Evolutionary conservation across 768 basidiomycete species (phyloP), one percentile per base, ranked within the genome.

Genomic region (Pholiota molesta): DNA sequence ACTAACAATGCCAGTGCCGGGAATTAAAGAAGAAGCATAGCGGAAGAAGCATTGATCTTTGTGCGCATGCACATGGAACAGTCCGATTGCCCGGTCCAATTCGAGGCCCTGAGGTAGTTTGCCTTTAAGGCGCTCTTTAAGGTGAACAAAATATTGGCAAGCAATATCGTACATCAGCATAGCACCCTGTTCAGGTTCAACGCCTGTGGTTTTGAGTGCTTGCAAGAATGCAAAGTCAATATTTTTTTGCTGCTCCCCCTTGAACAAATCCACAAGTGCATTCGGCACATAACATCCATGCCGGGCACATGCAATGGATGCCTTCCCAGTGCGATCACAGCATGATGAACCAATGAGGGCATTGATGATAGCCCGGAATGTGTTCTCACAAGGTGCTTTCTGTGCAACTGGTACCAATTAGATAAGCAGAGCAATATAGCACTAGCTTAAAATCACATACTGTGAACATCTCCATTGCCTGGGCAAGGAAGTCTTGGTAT

Each of bases 61-160:
- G 55, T 74, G 71, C 0, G 65, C 71, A 57, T 73, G 71, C 0
- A 73, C 62, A 49, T 74, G 70, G 60, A 69, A 73, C 0, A 70
- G 58, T 0, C 71, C 68, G 16, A 72, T 71, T 1, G 63, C 63
- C 0, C 31, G 45, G 0, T 60, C 39, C 0, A 73, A 39, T 1
- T 58, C 29, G 0, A 66, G 0, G 1, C 33, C 40, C 0, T 19
- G 0, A 0, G 63, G 63, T 13, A 66, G 45, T 13, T 56, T 19
- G 7, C 56, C 14, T 21, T 49, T 63, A 13, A 70, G 53, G 7
- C 63, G 42, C 3, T 53, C 16, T 2, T 35, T 26, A 1, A 66
- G 49, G 39, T 68, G 53, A 5, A 64, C 51, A 9, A 19, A 57
- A 28, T 65, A 69, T 39, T 67, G 66, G 26, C 68, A 69, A 14